Evolutionary conservation across 176 grass and related monocot species (phyloP), one percentile per base, ranked within the genome.

Genomic region (Oryza nivara): DNA sequence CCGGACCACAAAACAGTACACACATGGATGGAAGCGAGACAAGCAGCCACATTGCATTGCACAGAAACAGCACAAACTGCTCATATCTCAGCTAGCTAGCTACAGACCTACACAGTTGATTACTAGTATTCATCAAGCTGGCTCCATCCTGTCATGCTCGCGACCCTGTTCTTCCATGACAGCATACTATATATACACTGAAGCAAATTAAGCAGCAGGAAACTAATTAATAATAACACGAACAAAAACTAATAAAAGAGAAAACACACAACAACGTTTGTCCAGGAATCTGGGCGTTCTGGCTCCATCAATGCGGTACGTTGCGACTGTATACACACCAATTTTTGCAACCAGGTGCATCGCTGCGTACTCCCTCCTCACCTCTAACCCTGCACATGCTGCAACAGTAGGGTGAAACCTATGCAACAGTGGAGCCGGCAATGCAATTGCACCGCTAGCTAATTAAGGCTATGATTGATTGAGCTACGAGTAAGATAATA

Each of bases 371-470:
- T 10, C 19, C 17, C 3, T 56, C 5, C 36, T 43, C 34, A 69
- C 35, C 30, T 45, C 64, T 8, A 16, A 54, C 47, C 72, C 64
- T 44, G 14, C 81, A 89, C 87, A 85, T 85, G 87, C 87, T 11
- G 28, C 17, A 89, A 82, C 11, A 82, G 72, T 63, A 19, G n/a
- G 54, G 72, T 15, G 65, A 87, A 76, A 82, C 47, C 25, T 63
- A 19, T 70, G 32, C 19, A 70, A 75, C 76, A 89, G 70, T 75
- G 76, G 69, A 79, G 44, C 58, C 43, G 80, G 70, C 66, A 67
- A 78, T 56, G 1, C 9, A 22, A 68, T 56, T 7, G 52, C 17
- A 20, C 14, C 16, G 52, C 52, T 19, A 56, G 51, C 51, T 49
- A 49, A 49, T 13, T 36, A 36, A 36, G 4, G 47, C 3, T 15